Percentiles rank a stretch among this genome's conserved stretches.
Evolutionary conservation across 2,329 filamentous ascomycete species (phyloP).

Genomic region (Cadophora malorum): DNA sequence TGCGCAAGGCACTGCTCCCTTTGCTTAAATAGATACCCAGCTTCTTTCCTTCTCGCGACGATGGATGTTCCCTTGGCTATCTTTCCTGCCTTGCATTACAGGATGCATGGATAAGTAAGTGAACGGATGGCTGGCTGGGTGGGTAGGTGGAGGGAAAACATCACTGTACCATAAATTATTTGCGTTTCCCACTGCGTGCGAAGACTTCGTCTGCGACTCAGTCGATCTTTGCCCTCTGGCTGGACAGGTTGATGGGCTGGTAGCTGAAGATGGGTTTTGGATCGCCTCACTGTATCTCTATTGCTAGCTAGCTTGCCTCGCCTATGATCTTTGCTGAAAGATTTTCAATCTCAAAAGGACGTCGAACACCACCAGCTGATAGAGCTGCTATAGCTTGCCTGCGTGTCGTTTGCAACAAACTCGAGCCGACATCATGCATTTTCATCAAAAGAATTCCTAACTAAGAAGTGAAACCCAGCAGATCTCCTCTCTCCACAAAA

Average conservation of each 20-base stretch:
- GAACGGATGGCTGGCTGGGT: background rate
- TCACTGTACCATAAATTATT: conserved; percentile 14
- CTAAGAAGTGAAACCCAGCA: too few relatives aligned
- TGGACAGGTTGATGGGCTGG: background rate
- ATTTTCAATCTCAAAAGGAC: background rate
- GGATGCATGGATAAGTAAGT: background rate
- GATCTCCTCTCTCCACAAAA: too few relatives aligned
- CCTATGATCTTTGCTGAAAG: background rate
- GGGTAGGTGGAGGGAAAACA: background rate
- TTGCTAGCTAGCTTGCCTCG: background rate
- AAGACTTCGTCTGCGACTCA: background rate
- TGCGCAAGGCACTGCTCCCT: conserved; percentile 41
- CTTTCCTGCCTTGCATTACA: background rate
- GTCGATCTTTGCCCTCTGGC: background rate
- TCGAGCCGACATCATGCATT: too few relatives aligned
- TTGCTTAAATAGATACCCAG: conserved; percentile 27
- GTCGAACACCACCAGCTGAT: too few relatives aligned
- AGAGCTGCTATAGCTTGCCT: too few relatives aligned
- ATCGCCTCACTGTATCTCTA: conserved; percentile 7
- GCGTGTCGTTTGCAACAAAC: too few relatives aligned
- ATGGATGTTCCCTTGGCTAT: background rate
- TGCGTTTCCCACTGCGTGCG: background rate
- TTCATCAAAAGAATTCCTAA: too few relatives aligned
- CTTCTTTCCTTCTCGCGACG: background rate
- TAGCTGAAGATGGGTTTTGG: background rate